Evolutionary conservation across 139 green algal genomes (phyloP).

Genomic region (Astrephomene gubernaculifera): DNA sequence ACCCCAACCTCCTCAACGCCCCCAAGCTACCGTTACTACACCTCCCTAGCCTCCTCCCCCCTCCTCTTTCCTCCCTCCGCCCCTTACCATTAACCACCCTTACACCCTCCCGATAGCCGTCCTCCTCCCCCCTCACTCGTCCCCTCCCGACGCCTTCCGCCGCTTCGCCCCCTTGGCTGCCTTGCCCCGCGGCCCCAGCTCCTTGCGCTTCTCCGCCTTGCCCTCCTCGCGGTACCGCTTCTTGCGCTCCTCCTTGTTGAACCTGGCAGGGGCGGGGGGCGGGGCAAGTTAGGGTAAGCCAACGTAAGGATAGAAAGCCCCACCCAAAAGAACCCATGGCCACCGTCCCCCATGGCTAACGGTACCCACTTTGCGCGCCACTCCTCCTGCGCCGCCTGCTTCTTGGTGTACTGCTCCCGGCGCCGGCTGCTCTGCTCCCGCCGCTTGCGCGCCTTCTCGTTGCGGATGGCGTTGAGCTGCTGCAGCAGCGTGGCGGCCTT

Average conservation of each 20-base stretch:
- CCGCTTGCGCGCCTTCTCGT: constrained; percentile 86
- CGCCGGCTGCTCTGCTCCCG: constrained; percentile 62
- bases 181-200: constrained; percentile 23
- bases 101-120: too few species aligned
- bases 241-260: constrained; percentile 81
- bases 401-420: constrained; percentile 48
- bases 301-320: neutral
- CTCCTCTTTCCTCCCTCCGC: too few species aligned
- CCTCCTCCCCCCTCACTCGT: neutral
- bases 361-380: constrained; percentile 65
- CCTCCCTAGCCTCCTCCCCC: too few species aligned
- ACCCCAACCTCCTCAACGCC: too few species aligned
- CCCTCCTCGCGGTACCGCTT: constrained; percentile 58
- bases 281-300: neutral
- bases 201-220: constrained; percentile 52
- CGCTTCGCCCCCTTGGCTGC: constrained; percentile 18
- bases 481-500: constrained; percentile 81
- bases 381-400: constrained; percentile 72
- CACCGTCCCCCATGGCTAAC: neutral
- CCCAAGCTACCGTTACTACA: too few species aligned
- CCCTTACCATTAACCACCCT: too few species aligned
- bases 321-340: neutral
- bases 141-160: neutral
- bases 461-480: constrained; percentile 96
- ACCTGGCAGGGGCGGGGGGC: constrained; percentile 1